Percentiles rank a stretch among this genome's conserved stretches.
Evolutionary conservation across 2,329 filamentous ascomycete genomes (phyloP).

Genomic region (Colletotrichum camelliae): DNA sequence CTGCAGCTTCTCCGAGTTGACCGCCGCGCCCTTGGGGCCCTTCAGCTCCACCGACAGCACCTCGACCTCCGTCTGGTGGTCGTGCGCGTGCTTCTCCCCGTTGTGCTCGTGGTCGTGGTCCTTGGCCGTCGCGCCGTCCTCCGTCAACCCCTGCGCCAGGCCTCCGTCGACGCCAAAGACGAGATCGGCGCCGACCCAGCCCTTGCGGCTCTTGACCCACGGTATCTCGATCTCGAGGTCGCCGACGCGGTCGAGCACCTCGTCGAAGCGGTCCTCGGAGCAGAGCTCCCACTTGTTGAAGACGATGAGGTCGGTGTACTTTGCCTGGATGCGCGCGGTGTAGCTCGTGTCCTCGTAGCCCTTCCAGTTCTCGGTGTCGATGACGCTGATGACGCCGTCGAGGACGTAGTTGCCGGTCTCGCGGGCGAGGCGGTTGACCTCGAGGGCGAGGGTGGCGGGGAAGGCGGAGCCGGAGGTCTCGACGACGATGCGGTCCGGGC

Average conservation of each 20-base stretch:
- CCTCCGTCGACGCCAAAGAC: conserved; percentile 89
- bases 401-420: conserved; percentile 75
- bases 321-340: conserved; percentile 86
- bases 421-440: conserved; percentile 80
- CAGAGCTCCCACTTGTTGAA: conserved; percentile 92
- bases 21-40: conserved; percentile 40
- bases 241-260: conserved; percentile 78
- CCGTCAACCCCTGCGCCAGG: conserved; percentile 64
- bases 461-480: conserved; percentile 91
- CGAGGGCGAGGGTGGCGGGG: conserved; percentile 88
- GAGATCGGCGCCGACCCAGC: conserved; percentile 78
- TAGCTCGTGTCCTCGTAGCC: conserved; percentile 92
- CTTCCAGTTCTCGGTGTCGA: conserved; percentile 94
- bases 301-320: conserved; percentile 88
- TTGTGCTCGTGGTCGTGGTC: conserved; percentile 44
- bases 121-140: conserved; percentile 37
- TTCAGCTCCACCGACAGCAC: conserved; percentile 82
- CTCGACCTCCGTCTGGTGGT: conserved; percentile 87
- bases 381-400: conserved; percentile 87
- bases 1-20: conserved; percentile 68
- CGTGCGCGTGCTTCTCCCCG: conserved; percentile 41
- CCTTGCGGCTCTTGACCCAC: conserved; percentile 84
- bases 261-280: conserved; percentile 75
- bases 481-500: conserved; percentile 86
- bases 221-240: conserved; percentile 82